Evolutionary conservation across 257 asterid genomes (phyloP).

Genomic region (Phtheirospermum japonicum): DNA sequence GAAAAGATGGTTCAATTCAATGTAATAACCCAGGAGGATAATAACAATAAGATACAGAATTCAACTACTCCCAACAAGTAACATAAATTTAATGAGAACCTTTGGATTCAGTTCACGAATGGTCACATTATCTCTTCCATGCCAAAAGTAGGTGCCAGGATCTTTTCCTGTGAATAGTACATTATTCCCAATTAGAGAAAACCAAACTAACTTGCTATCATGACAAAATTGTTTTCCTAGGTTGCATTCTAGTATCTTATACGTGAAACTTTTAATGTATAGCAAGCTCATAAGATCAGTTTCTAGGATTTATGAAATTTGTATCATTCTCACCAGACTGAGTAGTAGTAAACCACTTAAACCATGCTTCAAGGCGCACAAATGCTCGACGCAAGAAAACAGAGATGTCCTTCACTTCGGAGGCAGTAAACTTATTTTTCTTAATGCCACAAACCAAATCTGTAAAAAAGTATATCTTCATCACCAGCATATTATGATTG

Average conservation of each 20-base stretch:
- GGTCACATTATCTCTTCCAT: constrained; percentile 77
- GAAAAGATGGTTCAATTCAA: neutral
- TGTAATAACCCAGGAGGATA: constrained; percentile 6
- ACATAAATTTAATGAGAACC: constrained; percentile 41
- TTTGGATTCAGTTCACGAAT: constrained; percentile 87
- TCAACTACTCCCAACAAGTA: constrained; percentile 12
- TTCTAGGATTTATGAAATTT: constrained; percentile 15
- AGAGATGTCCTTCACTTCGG: constrained; percentile 57
- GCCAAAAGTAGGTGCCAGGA: constrained; percentile 82
- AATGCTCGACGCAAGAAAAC: constrained; percentile 70
- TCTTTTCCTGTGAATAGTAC: constrained; percentile 59
- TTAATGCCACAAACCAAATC: constrained; percentile 69
- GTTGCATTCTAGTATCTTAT: constrained; percentile 23
- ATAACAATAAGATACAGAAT: constrained; percentile 13
- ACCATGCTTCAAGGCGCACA: constrained; percentile 93
- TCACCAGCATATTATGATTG: constrained; percentile 3
- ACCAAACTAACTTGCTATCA: constrained; percentile 23
- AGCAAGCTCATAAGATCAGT: constrained; percentile 17
- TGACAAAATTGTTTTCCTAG: constrained; percentile 21
- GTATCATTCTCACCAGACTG: constrained; percentile 65
- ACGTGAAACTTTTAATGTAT: neutral
- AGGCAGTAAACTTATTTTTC: constrained; percentile 59
- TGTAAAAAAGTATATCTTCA: constrained; percentile 31
- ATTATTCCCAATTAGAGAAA: constrained; percentile 10
- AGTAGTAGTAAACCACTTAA: constrained; percentile 88